Evolutionary conservation across 345 rosid species (phyloP).

Genomic region (Eutrema heterophyllum): DNA sequence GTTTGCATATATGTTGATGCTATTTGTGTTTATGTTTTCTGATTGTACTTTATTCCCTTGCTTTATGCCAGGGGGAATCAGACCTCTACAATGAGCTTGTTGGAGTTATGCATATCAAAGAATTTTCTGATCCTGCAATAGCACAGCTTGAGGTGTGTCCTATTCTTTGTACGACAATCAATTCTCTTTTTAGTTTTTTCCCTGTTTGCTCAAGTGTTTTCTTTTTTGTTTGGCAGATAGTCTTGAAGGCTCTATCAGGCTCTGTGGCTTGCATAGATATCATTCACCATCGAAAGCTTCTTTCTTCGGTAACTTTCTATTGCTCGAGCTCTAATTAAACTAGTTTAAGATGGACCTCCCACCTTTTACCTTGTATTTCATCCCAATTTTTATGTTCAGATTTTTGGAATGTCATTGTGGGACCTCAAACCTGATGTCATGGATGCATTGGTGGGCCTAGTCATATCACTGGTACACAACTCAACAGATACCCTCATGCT

Average conservation of each 20-base stretch:
- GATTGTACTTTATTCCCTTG: not conserved
- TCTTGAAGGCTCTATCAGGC: constrained; percentile 62
- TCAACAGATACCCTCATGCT: not conserved
- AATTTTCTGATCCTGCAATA: constrained; percentile 40
- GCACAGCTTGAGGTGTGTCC: constrained; percentile 69
- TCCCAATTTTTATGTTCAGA: constrained; percentile 31
- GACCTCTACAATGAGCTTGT: constrained; percentile 59
- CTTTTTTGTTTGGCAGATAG: constrained; percentile 40
- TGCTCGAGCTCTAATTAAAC: not conserved
- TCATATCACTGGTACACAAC: constrained; percentile 56
- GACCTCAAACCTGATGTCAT: constrained; percentile 51
- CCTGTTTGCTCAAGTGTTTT: constrained; percentile 1
- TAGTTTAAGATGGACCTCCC: not conserved
- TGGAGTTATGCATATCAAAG: constrained; percentile 47
- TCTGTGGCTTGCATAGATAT: constrained; percentile 64
- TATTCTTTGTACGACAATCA: not conserved
- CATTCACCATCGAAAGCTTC: constrained; percentile 53
- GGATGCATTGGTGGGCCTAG: constrained; percentile 64
- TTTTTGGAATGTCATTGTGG: constrained; percentile 81
- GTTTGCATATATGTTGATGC: not conserved
- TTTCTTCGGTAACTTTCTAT: constrained; percentile 50
- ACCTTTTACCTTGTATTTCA: constrained; percentile 5
- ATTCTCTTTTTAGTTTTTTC: not conserved
- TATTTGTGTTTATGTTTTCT: not conserved
- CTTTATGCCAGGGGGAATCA: constrained; percentile 44